Percentiles rank a stretch among this genome's conserved stretches.
Evolutionary conservation across 768 basidiomycete genomes (phyloP).

Genomic region (Psilocybe cyanescens): DNA sequence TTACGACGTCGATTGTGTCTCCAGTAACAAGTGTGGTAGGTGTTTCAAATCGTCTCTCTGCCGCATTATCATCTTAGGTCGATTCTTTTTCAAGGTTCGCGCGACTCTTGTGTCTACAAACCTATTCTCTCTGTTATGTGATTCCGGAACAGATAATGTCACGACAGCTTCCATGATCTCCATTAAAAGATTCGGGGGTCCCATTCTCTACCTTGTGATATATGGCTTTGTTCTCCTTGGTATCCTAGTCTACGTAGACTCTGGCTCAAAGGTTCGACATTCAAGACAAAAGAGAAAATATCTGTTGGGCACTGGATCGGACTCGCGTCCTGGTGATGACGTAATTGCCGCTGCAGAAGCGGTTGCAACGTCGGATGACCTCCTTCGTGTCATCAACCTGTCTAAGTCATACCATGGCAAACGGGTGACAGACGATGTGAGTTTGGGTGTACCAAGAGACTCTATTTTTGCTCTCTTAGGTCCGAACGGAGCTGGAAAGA

Average conservation of each 20-base stretch:
- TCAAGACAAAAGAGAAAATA: conserved; percentile 25
- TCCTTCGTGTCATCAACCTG: conserved; percentile 66
- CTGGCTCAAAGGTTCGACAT: conserved; percentile 49
- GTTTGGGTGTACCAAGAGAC: conserved; percentile 63
- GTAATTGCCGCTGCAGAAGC: conserved; percentile 56
- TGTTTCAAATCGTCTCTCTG: conserved; percentile 15
- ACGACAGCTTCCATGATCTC: conserved; percentile 50
- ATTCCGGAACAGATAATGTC: conserved; percentile 48
- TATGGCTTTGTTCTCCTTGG: conserved; percentile 61
- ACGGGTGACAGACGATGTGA: conserved; percentile 74
- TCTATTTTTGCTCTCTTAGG: conserved; percentile 75
- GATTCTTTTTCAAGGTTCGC: conserved; percentile 50
- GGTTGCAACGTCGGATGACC: conserved; percentile 52
- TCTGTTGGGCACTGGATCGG: conserved; percentile 7
- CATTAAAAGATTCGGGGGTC: conserved; percentile 71
- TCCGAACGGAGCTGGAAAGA: conserved; percentile 86
- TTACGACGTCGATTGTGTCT: conserved; percentile 65
- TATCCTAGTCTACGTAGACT: conserved; percentile 74
- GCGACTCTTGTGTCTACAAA: conserved; percentile 79
- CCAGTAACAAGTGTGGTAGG: conserved; percentile 74
- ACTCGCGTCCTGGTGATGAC: conserved; percentile 37
- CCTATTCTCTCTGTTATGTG: conserved; percentile 74
- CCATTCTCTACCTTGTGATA: conserved; percentile 72
- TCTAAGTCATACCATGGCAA: conserved; percentile 63
- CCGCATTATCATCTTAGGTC: background rate